Conservation (phyloP, 441 rosid species). For the Croton laevigatus region DNA sequence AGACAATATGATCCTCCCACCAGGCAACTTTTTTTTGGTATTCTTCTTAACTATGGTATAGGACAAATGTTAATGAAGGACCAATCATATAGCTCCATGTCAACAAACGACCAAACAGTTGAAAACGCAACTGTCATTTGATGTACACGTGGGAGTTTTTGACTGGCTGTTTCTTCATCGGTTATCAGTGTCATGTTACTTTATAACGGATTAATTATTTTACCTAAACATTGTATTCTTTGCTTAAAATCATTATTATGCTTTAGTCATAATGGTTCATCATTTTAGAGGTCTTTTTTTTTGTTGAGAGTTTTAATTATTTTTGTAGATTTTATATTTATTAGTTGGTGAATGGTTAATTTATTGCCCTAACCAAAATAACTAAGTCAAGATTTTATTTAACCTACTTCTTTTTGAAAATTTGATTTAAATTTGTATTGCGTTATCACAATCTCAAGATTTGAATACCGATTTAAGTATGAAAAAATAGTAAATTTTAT, state of each 20-base stretch:
- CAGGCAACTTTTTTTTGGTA: too few relatives aligned
- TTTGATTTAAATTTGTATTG: too few relatives aligned
- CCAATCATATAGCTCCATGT: conserved; percentile 23
- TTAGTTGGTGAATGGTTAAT: conserved; percentile 22
- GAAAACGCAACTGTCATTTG: not conserved
- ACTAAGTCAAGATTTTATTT: not conserved
- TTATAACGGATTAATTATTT: conserved; percentile 10
- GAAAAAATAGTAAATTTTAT: too few relatives aligned
- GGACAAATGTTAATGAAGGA: not conserved
- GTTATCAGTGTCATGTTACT: not conserved
- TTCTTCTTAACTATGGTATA: not conserved
- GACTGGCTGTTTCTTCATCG: conserved; percentile 12
- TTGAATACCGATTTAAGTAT: too few relatives aligned
- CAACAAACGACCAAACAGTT: too few relatives aligned
- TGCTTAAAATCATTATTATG: conserved; percentile 17
- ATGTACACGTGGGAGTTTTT: conserved; percentile 10
- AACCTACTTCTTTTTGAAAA: too few relatives aligned
- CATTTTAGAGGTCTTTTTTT: conserved; percentile 16
- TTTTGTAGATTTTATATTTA: conserved; percentile 13
- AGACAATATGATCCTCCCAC: conserved; percentile 33
- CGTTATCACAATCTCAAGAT: too few relatives aligned
- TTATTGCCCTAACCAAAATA: conserved; percentile 13
- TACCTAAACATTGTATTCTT: not conserved
- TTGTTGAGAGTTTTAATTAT: conserved; percentile 10
- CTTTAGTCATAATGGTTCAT: conserved; percentile 26